Evolutionary conservation across 257 asterid species (phyloP).

Genomic region (Verbena officinalis): DNA sequence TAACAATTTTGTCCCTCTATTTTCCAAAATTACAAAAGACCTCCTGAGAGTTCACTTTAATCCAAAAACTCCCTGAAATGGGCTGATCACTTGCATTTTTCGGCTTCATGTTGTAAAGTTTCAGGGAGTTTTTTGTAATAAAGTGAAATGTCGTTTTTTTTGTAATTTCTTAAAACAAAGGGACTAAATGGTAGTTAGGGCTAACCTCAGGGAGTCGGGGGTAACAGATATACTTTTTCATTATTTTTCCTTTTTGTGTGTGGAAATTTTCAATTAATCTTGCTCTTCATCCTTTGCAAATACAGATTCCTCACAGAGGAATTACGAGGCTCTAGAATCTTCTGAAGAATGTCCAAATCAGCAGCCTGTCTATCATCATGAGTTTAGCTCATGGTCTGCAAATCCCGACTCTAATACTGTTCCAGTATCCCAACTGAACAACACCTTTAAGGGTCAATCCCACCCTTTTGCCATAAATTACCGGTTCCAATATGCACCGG

Average conservation of each 20-base stretch:
- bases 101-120: no score
- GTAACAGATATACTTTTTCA: no score
- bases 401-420: slow-evolving; percentile 46
- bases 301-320: slow-evolving; percentile 56
- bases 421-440: slow-evolving; percentile 43
- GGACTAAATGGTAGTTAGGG: no score
- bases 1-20: no score
- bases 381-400: slow-evolving; percentile 52
- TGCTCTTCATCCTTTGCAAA: slow-evolving; percentile 14
- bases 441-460: slow-evolving; percentile 55
- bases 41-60: no score
- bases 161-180: no score
- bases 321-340: slow-evolving; percentile 63
- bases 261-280: slow-evolving; percentile 30
- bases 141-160: no score
- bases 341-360: slow-evolving; percentile 39
- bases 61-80: no score
- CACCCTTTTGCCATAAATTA: slow-evolving; percentile 57
- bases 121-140: no score
- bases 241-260: neutral
- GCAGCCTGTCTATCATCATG: slow-evolving; percentile 43
- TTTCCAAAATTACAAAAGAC: no score
- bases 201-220: no score
- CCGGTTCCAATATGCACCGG: slow-evolving; percentile 54
- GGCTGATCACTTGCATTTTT: no score